phyloP scores from a whole-genome alignment of 441 rosid species.

The Adansonia rubrostipa region DNA sequence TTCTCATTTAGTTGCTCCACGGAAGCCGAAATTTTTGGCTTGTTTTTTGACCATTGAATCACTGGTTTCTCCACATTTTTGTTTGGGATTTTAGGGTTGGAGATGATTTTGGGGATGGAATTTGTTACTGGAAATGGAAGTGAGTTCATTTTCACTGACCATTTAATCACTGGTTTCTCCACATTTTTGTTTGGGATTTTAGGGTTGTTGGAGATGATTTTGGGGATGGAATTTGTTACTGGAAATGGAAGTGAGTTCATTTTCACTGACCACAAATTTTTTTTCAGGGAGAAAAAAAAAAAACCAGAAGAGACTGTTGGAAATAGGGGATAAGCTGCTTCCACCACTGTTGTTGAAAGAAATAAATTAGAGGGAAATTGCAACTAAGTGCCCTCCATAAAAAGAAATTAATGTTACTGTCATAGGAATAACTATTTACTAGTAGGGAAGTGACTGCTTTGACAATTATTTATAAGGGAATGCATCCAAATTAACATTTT shows the following conservation, averaged over 20 bases:
- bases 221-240: constrained; percentile 44
- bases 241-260: constrained; percentile 66
- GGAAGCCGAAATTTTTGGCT: constrained; percentile 22
- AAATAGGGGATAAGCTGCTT: constrained; percentile 3
- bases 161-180: constrained; percentile 25
- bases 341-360: not conserved
- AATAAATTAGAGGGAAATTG: too few relatives aligned
- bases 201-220: constrained; percentile 29
- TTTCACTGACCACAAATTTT: constrained; percentile 30
- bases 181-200: constrained; percentile 22
- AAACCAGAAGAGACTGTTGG: not conserved
- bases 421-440: not conserved
- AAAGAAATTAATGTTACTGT: too few relatives aligned
- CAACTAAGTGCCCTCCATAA: too few relatives aligned
- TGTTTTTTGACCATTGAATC: constrained; percentile 30
- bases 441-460: constrained; percentile 2
- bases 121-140: constrained; percentile 54
- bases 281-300: not conserved
- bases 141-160: constrained; percentile 55
- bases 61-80: constrained; percentile 25
- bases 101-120: constrained; percentile 38
- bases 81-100: constrained; percentile 18
- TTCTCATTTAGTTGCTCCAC: constrained; percentile 29
- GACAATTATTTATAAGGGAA: too few relatives aligned
- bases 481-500: too few relatives aligned